These are phyloP conservation scores for Penicillium sp. DNA, from an alignment of 2,329 filamentous ascomycete species.

Conservation along the genomic window DNA sequence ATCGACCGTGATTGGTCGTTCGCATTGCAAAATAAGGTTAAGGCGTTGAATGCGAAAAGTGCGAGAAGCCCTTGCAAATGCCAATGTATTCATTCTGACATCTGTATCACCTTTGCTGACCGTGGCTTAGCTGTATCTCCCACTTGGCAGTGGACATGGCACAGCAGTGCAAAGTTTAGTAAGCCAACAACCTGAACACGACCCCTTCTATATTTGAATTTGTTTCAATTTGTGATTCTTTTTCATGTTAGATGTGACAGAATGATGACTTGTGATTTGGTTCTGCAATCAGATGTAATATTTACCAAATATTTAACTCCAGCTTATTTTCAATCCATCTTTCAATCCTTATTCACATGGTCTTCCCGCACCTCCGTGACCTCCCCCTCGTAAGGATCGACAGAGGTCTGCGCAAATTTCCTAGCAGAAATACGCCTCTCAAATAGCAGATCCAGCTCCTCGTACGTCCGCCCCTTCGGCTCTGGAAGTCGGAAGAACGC, in stretches of 20 bases:
- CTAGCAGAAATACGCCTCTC: neutral
- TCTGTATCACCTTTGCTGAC: too few species aligned
- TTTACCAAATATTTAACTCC: too few species aligned
- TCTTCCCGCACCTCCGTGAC: neutral
- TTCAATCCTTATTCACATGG: neutral
- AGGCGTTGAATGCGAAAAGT: neutral
- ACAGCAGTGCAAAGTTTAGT: too few species aligned
- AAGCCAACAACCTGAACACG: too few species aligned
- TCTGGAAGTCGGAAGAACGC: constrained; percentile 48
- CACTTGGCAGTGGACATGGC: too few species aligned
- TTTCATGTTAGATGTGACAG: too few species aligned
- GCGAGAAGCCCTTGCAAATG: neutral
- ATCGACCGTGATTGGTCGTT: neutral
- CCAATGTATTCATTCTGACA: too few species aligned
- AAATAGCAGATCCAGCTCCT: constrained; percentile 46
- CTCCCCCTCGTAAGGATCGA: constrained; percentile 2
- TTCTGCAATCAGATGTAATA: too few species aligned
- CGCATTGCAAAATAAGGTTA: neutral
- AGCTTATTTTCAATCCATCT: neutral
- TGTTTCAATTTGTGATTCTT: too few species aligned
- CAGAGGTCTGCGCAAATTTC: neutral
- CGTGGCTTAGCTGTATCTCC: too few species aligned
- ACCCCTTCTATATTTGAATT: too few species aligned
- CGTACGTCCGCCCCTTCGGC: constrained; percentile 44
- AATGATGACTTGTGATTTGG: too few species aligned